Evolutionary conservation across 148 eudicot species (phyloP), one percentile per base, ranked within the genome.

Genomic region (Vaccinium darrowii): DNA sequence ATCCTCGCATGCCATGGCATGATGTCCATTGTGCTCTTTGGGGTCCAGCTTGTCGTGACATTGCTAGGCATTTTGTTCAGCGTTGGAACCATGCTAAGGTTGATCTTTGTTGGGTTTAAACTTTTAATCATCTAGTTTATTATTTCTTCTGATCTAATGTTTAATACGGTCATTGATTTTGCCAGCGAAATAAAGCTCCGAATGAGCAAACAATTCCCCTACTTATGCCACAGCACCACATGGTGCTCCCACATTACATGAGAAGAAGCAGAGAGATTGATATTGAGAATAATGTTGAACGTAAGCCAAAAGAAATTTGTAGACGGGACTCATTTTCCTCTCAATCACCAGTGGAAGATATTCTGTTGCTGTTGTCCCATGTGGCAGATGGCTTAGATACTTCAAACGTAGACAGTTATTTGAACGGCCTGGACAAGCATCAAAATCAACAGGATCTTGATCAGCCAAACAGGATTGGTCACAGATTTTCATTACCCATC

Each of bases 1-100:
- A 89, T 90, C 99, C 99, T 85, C 99, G 99, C 83, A 97, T 97
- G 99, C 99, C 99, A 78, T 97, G 99, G 99, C 99, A 97, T 90
- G 99, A 97, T 90, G 98, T 97, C 81, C 98, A 97, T 88, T 97
- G 99, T 90, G 98, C 98, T 49, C 91, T 97, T 25, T 92, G 93
- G 91, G 99, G 99, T 25, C 99, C 99, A 69, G 96, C 98, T 79
- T 95, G 98, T 84, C 93, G 98, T 84, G 99, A 97, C 87, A 89
- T 94, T 83, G 99, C 99, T 69, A 92, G 99, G 78, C 99, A 97
- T 87, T 97, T 97, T 89, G 98, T 97, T 88, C 99, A 97, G 87
- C 95, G 99, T 12, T 97, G 99, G 99, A 97, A 97, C 84, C 93
- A 97, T 89, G 99, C 99, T 78, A 97, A 97, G 98, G 99, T 97